phyloP scores from a whole-genome alignment of 345 rosid species.

The Populus euphratica region DNA sequence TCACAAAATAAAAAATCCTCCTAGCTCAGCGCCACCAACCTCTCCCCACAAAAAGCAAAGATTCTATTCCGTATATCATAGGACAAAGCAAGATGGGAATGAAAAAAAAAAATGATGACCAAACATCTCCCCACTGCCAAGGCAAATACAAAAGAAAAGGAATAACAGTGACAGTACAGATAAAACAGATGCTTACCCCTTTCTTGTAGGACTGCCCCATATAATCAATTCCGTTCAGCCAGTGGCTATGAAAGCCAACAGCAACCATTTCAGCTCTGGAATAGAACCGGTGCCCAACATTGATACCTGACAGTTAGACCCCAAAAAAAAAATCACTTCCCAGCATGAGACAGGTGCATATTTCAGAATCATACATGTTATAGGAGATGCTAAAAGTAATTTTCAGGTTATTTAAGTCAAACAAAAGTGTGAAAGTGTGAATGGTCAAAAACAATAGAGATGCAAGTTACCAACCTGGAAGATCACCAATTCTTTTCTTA shows the following conservation, averaged over 20 bases:
- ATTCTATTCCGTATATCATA: background rate
- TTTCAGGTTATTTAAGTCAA: background rate
- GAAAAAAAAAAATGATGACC: background rate
- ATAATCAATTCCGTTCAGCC: slow-evolving; percentile 91
- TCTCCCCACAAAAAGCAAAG: background rate
- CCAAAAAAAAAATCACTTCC: background rate
- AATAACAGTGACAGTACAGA: background rate
- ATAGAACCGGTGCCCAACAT: slow-evolving; percentile 81
- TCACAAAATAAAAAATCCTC: background rate
- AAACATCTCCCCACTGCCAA: background rate
- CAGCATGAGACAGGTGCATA: background rate
- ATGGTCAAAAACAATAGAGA: background rate
- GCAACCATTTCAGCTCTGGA: slow-evolving; percentile 95
- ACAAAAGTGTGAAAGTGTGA: background rate
- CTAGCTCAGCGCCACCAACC: background rate
- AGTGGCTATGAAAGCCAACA: slow-evolving; percentile 83
- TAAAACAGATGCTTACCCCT: slow-evolving; percentile 37
- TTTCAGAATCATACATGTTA: background rate
- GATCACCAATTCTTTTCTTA: slow-evolving; percentile 56
- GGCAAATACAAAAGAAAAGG: background rate
- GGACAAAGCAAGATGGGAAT: background rate
- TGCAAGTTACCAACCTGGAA: slow-evolving; percentile 60
- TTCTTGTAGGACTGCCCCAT: slow-evolving; percentile 57
- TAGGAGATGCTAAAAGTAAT: background rate
- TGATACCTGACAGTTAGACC: slow-evolving; percentile 51